Evolutionary conservation across 768 basidiomycete genomes (phyloP).

Genomic region (Cystobasidium tubakii): DNA sequence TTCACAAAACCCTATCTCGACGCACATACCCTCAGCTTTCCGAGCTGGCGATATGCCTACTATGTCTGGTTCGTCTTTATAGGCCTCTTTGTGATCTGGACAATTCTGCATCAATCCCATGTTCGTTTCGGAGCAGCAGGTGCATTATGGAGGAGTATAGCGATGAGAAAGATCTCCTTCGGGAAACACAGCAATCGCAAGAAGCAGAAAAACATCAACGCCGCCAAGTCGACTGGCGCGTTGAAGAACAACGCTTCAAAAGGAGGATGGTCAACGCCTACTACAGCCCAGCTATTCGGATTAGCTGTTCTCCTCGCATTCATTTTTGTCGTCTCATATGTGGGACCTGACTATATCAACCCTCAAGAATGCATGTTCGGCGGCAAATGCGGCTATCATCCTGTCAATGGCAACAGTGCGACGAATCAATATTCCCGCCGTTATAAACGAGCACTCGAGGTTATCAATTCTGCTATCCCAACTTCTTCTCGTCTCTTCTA

Average conservation of each 20-base stretch:
- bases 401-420: conserved; percentile 27
- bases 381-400: conserved; percentile 40
- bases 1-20: conserved; percentile 54
- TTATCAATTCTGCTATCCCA: background rate
- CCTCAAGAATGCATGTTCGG: conserved; percentile 44
- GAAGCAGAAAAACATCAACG: background rate
- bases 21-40: conserved; percentile 57
- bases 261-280: conserved; percentile 50
- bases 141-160: conserved; percentile 41
- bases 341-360: conserved; percentile 65
- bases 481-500: background rate
- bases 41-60: conserved; percentile 59
- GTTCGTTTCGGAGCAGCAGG: conserved; percentile 39
- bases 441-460: background rate
- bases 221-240: background rate
- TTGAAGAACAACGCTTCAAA: background rate
- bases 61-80: conserved; percentile 59
- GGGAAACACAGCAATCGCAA: background rate
- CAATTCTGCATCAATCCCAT: conserved; percentile 50
- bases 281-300: conserved; percentile 61
- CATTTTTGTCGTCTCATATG: conserved; percentile 55
- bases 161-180: conserved; percentile 24
- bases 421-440: conserved; percentile 18
- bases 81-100: conserved; percentile 52
- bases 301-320: conserved; percentile 54